Conservation (phyloP, 768 basidiomycete genomes). For the Agrocybe praecox region DNA sequence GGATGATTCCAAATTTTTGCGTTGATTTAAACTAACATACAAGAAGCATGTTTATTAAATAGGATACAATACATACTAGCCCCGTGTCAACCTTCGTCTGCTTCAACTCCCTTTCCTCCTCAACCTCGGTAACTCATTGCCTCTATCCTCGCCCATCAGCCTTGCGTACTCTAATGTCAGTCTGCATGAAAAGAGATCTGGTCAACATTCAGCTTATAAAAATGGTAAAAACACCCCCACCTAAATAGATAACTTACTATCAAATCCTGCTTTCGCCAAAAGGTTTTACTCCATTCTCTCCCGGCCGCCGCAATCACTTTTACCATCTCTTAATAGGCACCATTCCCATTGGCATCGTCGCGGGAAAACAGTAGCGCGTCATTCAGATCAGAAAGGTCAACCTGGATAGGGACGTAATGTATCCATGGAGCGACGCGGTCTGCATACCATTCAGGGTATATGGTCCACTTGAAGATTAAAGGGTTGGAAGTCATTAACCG, state of each 20-base stretch:
- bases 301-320: constrained; percentile 50
- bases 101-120: neutral
- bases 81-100: too few relatives aligned
- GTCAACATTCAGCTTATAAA: neutral
- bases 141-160: constrained; percentile 48
- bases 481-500: constrained; percentile 63
- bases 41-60: too few relatives aligned
- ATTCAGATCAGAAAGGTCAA: constrained; percentile 68
- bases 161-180: constrained; percentile 58
- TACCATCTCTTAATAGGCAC: constrained; percentile 63
- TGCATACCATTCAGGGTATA: constrained; percentile 73
- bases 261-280: constrained; percentile 65
- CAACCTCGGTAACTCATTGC: constrained; percentile 30
- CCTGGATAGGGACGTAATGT: constrained; percentile 71
- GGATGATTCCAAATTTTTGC: too few relatives aligned
- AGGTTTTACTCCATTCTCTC: constrained; percentile 53
- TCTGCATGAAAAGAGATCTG: constrained; percentile 25
- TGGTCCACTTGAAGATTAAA: constrained; percentile 67
- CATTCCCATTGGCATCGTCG: constrained; percentile 56
- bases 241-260: constrained; percentile 60
- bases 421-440: constrained; percentile 69
- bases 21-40: too few relatives aligned
- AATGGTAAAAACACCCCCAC: constrained; percentile 29
- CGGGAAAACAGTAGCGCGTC: constrained; percentile 77
- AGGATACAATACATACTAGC: too few relatives aligned